A percentile compares a stretch with the other conserved stretches of the same genome.
These are phyloP conservation scores for Margaritispora aquatica DNA, from an alignment of 495 filamentous ascomycete species.

Conservation along the genomic window DNA sequence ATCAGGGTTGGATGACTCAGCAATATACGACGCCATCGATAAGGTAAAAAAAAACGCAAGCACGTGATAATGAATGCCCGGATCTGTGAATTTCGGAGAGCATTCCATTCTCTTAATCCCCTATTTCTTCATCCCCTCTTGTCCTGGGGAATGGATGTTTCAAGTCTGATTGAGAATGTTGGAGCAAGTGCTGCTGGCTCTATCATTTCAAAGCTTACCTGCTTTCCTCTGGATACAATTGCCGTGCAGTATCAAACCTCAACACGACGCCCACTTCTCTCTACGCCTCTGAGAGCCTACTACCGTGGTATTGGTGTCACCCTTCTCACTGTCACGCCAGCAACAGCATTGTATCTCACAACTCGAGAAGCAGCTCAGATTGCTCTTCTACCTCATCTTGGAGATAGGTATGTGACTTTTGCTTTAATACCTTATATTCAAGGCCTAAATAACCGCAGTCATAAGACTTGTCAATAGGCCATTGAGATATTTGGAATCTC, in stretches of 20 bases:
- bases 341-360: slow-evolving; percentile 11
- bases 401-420: no score
- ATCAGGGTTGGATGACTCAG: no score
- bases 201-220: slow-evolving; percentile 9
- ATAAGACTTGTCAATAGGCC: no score
- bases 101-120: no score
- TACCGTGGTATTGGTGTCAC: slow-evolving; percentile 16
- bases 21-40: no score
- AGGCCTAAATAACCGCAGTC: no score
- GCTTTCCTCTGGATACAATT: slow-evolving; percentile 10
- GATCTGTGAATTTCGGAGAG: no score
- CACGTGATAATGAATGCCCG: no score
- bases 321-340: slow-evolving; percentile 12
- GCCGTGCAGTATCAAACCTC: slow-evolving; percentile 11
- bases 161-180: slow-evolving; percentile 13
- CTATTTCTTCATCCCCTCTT: neutral
- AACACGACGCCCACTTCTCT: slow-evolving; percentile 9
- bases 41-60: no score
- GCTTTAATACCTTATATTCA: no score
- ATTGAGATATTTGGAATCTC: no score
- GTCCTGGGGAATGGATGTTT: slow-evolving; percentile 10
- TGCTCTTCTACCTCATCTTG: slow-evolving; percentile 13
- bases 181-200: slow-evolving; percentile 15
- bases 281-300: slow-evolving; percentile 9
- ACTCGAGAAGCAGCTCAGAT: slow-evolving; percentile 15